Percentiles rank a stretch among this genome's conserved stretches.
Evolutionary conservation across 495 filamentous ascomycete species (phyloP).

Genomic region (Choiromyces venosus): DNA sequence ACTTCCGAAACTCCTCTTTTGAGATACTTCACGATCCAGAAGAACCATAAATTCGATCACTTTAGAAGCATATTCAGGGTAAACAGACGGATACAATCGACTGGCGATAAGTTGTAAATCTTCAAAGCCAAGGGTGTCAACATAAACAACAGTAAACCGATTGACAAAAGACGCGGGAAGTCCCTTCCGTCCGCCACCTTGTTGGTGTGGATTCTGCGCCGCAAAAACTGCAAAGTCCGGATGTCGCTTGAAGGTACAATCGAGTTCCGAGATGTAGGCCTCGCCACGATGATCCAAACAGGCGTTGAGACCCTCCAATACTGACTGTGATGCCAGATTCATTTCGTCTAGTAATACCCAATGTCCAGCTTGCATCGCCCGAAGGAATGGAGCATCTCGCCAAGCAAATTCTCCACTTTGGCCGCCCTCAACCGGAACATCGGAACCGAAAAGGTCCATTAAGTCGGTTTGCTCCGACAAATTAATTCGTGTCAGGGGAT

Average conservation of each 20-base stretch:
- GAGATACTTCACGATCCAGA: constrained; percentile 64
- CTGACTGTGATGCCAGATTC: constrained; percentile 95
- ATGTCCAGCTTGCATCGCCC: constrained; percentile 89
- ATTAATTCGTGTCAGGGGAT: constrained; percentile 85
- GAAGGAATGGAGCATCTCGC: constrained; percentile 91
- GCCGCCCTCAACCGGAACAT: constrained; percentile 87
- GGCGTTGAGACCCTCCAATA: constrained; percentile 93
- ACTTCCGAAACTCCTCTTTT: constrained; percentile 62
- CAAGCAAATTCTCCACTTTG: constrained; percentile 83
- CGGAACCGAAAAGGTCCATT: constrained; percentile 94
- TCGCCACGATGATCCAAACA: constrained; percentile 96
- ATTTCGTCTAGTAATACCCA: constrained; percentile 98
- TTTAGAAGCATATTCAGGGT: constrained; percentile 52
- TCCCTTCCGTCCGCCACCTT: constrained; percentile 93
- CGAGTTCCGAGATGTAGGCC: constrained; percentile 89
- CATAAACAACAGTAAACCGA: constrained; percentile 95
- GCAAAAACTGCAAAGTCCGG: constrained; percentile 88
- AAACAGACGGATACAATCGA: constrained; percentile 63
- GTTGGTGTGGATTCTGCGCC: constrained; percentile 95
- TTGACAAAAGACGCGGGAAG: constrained; percentile 95
- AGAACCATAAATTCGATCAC: constrained; percentile 75
- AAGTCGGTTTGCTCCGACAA: constrained; percentile 96
- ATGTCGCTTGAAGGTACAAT: constrained; percentile 85
- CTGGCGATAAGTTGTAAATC: constrained; percentile 78
- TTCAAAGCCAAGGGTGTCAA: constrained; percentile 73